Conservation (phyloP, 2,329 filamentous ascomycete genomes). For the Calonectria pseudoturangicola region DNA sequence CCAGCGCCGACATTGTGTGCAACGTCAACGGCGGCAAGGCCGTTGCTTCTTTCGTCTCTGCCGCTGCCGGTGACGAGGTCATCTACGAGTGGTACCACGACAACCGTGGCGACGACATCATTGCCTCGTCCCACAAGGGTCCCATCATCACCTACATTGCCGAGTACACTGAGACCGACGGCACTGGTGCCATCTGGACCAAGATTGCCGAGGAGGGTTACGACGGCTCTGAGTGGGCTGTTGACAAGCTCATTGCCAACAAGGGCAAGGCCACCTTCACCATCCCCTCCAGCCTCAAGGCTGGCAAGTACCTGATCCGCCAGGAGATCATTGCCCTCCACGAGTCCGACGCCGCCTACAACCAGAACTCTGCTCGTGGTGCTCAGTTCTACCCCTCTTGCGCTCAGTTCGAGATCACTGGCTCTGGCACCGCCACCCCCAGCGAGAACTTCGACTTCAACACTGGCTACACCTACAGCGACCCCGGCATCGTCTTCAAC, state of each 20-base stretch:
- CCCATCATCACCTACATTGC: slow-evolving; percentile 73
- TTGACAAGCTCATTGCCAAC: slow-evolving; percentile 67
- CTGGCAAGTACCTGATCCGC: slow-evolving; percentile 72
- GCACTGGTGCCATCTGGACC: slow-evolving; percentile 71
- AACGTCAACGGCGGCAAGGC: slow-evolving; percentile 64
- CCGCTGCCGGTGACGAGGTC: slow-evolving; percentile 69
- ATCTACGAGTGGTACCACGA: slow-evolving; percentile 72
- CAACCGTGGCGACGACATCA: slow-evolving; percentile 70
- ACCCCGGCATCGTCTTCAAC: slow-evolving; percentile 76
- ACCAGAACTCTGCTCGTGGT: slow-evolving; percentile 57
- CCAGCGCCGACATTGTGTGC: slow-evolving; percentile 64
- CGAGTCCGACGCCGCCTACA: slow-evolving; percentile 61
- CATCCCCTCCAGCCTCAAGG: slow-evolving; percentile 66
- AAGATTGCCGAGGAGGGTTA: slow-evolving; percentile 63
- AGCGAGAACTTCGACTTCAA: slow-evolving; percentile 66
- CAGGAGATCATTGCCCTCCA: slow-evolving; percentile 74
- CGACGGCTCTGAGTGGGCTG: slow-evolving; percentile 65
- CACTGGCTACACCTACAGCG: slow-evolving; percentile 73
- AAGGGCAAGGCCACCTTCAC: slow-evolving; percentile 69
- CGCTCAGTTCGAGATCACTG: slow-evolving; percentile 76
- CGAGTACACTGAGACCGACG: slow-evolving; percentile 62
- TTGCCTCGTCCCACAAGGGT: slow-evolving; percentile 71
- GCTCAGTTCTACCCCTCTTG: slow-evolving; percentile 72
- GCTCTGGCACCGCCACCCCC: slow-evolving; percentile 63
- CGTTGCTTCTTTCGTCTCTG: slow-evolving; percentile 62